Percentiles rank a stretch among this genome's conserved stretches.
Conservation (phyloP, 306 rosid species). For the Ammopiptanthus mongolicus region DNA sequence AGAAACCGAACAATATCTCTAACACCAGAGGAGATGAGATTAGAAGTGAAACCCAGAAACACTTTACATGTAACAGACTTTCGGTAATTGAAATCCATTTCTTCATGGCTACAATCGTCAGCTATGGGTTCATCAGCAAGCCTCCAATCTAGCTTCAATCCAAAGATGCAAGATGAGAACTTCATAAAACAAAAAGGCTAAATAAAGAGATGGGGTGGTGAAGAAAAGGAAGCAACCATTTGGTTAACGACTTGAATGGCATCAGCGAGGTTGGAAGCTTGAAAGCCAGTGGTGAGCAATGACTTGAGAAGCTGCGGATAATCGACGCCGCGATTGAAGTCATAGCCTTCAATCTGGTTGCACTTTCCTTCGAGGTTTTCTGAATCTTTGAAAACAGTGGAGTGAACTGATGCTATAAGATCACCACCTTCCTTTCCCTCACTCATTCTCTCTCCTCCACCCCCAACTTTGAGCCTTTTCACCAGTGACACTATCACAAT, state of each 20-base stretch:
- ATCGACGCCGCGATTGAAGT: constrained; percentile 69
- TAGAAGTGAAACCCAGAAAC: constrained; percentile 90
- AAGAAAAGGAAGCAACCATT: constrained; percentile 54
- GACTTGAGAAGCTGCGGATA: constrained; percentile 60
- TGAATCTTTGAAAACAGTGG: constrained; percentile 68
- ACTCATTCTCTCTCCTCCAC: constrained; percentile 24
- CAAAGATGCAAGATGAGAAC: constrained; percentile 11
- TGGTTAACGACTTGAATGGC: constrained; percentile 69
- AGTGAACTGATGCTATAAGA: constrained; percentile 27
- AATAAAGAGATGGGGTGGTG: not conserved
- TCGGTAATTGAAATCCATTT: constrained; percentile 44
- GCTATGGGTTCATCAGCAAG: constrained; percentile 56
- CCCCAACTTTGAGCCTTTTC: too few species aligned
- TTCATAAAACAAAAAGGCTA: not conserved
- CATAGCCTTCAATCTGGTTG: constrained; percentile 63
- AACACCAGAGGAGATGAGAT: constrained; percentile 89
- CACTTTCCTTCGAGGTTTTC: constrained; percentile 58
- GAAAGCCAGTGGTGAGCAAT: constrained; percentile 72
- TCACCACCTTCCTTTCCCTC: constrained; percentile 31
- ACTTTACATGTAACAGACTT: constrained; percentile 64
- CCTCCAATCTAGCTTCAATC: constrained; percentile 87
- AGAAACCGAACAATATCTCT: constrained; percentile 80
- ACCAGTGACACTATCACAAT: too few species aligned
- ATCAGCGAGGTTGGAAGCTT: constrained; percentile 84
- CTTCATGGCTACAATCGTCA: constrained; percentile 53